Evolutionary conservation across 2,329 filamentous ascomycete species (phyloP).

Genomic region (Colletotrichum godetiae): DNA sequence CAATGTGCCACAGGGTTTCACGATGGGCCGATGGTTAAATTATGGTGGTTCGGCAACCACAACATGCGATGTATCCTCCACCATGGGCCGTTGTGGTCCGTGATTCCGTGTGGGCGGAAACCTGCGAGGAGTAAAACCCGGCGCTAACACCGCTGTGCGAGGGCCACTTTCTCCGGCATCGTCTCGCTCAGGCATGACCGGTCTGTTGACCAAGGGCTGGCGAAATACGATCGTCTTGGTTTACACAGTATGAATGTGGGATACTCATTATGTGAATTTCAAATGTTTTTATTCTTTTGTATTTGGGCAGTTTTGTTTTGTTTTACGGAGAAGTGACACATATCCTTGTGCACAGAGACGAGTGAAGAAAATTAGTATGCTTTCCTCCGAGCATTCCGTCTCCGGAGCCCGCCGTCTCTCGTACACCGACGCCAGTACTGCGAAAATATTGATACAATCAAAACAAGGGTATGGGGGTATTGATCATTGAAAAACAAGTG

Average conservation of each 20-base stretch:
- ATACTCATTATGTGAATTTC: not conserved
- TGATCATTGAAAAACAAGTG: not conserved
- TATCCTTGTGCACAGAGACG: not conserved
- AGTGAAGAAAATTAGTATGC: too few relatives aligned
- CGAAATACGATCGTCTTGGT: not conserved
- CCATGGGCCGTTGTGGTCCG: not conserved
- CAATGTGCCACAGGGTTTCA: conserved; percentile 3
- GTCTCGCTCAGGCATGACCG: not conserved
- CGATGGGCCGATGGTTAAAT: conserved; percentile 12
- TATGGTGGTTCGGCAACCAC: not conserved
- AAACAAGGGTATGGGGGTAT: conserved; percentile 28
- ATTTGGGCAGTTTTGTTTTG: not conserved
- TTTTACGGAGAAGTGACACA: not conserved
- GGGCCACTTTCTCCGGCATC: conserved; percentile 1
- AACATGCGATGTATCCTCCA: conserved; percentile 4
- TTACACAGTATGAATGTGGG: not conserved
- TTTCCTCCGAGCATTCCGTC: not conserved
- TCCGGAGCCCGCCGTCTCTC: not conserved
- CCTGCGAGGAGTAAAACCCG: not conserved
- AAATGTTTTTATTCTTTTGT: not conserved
- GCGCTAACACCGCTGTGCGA: not conserved
- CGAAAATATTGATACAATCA: not conserved
- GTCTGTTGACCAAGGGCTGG: too few relatives aligned
- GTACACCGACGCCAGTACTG: conserved; percentile 18
- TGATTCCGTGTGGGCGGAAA: not conserved